Base-by-base conservation (phyloP, 345 rosid genomes). In the Lumnitzera racemosa region DNA sequence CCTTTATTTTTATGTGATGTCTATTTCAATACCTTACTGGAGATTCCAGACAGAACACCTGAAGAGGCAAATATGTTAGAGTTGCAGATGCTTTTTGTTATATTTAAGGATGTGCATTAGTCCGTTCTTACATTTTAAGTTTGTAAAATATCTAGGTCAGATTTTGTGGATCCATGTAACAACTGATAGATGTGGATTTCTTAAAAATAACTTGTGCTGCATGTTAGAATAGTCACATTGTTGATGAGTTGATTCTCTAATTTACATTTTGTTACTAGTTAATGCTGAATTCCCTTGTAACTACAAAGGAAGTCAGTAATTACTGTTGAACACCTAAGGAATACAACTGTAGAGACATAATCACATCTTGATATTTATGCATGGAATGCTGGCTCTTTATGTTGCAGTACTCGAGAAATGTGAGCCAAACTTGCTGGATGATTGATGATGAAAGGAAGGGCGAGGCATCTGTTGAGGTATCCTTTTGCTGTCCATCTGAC, bases 401-500 rank as follows among this genome's bases (percentile, higher is more conserved):
- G n/a, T 72, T 72, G 65, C 70, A 92, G 97, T 87, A 78, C 76
- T 92, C 98, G 1, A 87, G 98, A 78, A 92, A 87, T 71, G 97
- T 92, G 55, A 92, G 96, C 74, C 98, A 92, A 76, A 62, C 97
- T 50, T 78, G 96, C 58, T 92, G 98, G 98, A 89, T 92, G 60
- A 92, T 89, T 70, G 98, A 82, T 64, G 94, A 89, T 24, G 98
- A 89, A 72, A 89, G 98, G 76, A 89, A 76, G 91, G 98, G 98
- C 15, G 97, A 87, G 63, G 88, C 96, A 36, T 92, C 97, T 53
- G 83, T 92, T 58, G 98, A 89, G 95, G 98, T 92, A 75, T 57
- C 50, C 29, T 59, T 54, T 66, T 15, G 23, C 50, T 20, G 54
- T 72, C 15, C 49, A 46, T 29, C 50, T 24, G 53, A 49, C 50